phyloP scores from a whole-genome alignment of 257 asterid species.

The Buddleja alternifolia region DNA sequence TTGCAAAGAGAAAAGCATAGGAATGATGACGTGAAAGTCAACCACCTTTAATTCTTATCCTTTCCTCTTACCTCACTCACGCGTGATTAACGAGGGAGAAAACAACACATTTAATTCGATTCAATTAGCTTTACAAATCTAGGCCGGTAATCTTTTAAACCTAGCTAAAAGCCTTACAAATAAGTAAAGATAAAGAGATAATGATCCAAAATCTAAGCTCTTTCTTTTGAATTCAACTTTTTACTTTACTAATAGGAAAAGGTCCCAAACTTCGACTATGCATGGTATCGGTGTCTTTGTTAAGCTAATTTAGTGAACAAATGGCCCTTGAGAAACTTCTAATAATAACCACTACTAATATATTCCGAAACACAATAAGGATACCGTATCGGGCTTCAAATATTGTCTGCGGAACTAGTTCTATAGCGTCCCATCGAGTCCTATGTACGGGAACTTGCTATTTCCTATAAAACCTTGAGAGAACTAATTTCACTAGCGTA shows the following conservation, averaged over 20 bases:
- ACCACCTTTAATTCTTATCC: background rate
- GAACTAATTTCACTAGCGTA: too few species aligned
- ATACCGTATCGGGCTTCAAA: background rate
- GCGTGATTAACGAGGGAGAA: background rate
- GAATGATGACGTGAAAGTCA: background rate
- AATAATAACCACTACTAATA: background rate
- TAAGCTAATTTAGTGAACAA: background rate
- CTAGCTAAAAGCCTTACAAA: background rate
- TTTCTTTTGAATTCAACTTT: background rate
- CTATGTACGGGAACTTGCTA: background rate
- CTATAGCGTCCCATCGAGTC: background rate
- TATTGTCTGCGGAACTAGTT: background rate
- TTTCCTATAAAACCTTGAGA: background rate
- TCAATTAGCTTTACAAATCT: background rate
- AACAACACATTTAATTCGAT: background rate
- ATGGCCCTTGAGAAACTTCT: background rate
- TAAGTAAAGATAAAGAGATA: background rate
- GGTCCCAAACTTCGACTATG: background rate
- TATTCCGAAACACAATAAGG: constrained; percentile 7
- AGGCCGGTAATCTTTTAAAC: background rate
- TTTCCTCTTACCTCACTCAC: too few species aligned
- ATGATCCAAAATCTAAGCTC: background rate
- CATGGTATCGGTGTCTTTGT: background rate
- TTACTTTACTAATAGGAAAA: background rate
- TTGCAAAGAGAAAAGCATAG: constrained; percentile 1